Evolutionary conservation across 2,329 filamentous ascomycete species (phyloP), one percentile per base, ranked within the genome.

Genomic region (Clarireedia hainanense): DNA sequence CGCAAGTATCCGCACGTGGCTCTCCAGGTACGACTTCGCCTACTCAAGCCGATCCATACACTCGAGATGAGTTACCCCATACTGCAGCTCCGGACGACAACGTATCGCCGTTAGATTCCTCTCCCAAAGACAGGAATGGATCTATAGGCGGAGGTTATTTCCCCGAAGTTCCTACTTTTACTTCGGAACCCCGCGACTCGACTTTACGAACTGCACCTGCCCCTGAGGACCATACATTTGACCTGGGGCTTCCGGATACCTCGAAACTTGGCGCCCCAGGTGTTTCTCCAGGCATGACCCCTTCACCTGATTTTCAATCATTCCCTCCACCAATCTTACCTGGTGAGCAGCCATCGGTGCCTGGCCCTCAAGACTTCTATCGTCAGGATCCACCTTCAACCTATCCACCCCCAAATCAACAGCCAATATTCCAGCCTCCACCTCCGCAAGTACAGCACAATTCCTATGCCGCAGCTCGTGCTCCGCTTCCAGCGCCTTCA

Each of bases 91-190:
- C 70, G 37, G 60, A 67, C 52, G 64, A 66, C 49, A 75, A 78
- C 52, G 74, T 80, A 3, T 80, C 79, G n/a, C 78, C 80, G 1
- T 70, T 80, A 23, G 78, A 77, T 20, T 69, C 74, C 42, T 70
- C 73, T 12, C 67, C 67, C 0, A 65, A 69, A 36, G 72, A 72
- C 15, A 71, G 76, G 48, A 72, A 75, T 47, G 72, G 71, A 10
- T 81, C 79, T 6, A 67, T 77, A 5, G 78, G 78, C 20, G 79
- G 78, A 14, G 80, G 80, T 47, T 84, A 83, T 68, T 84, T 83
- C 57, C 80, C 80, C 3, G 70, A 72, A 50, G 72, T 78, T n/a
- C 67, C 66, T 49, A 69, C 63, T 23, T 68, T 67, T 57, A 66
- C 65, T 43, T 59, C 65, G 7, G 64, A 67, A 47, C 36, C 55